Evolutionary conservation across 1,284 basidiomycete genomes (phyloP).

Genomic region (Moesziomyces globuligerus): DNA sequence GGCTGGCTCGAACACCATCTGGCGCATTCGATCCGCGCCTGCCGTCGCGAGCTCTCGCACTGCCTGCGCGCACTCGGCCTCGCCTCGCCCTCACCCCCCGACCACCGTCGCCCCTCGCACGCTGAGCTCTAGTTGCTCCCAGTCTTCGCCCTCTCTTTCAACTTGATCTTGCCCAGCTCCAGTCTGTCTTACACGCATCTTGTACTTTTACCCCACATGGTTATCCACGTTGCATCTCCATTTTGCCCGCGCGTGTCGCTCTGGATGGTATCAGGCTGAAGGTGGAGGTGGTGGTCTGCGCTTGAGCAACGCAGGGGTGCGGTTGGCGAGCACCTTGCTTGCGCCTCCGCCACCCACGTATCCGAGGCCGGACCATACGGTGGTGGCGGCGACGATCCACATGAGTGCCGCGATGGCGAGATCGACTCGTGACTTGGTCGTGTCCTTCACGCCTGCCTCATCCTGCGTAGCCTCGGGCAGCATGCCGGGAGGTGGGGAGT

Average conservation of each 20-base stretch:
- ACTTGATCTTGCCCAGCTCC: too few relatives aligned
- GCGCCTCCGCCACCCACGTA: conserved; percentile 72
- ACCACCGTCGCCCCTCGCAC: conserved; percentile 1
- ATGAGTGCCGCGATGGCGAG: conserved; percentile 70
- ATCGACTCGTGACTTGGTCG: conserved; percentile 20
- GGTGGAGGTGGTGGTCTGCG: background rate
- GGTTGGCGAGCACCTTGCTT: conserved; percentile 21
- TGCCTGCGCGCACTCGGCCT: conserved; percentile 32
- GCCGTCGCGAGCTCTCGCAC: conserved; percentile 19
- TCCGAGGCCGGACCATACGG: conserved; percentile 89
- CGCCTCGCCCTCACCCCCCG: conserved; percentile 5
- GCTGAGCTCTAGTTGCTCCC: conserved; percentile 15
- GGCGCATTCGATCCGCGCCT: conserved; percentile 11
- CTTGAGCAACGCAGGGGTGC: conserved; percentile 5
- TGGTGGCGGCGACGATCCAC: conserved; percentile 85
- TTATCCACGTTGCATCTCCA: too few relatives aligned
- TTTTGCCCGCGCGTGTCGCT: too few relatives aligned
- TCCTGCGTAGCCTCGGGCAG: conserved; percentile 2
- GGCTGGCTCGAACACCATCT: conserved; percentile 20
- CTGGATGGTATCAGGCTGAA: background rate
- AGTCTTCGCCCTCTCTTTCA: too few relatives aligned
- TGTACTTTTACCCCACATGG: conserved; percentile 8
- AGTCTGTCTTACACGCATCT: too few relatives aligned
- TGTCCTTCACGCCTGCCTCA: background rate
- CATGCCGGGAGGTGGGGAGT: conserved; percentile 16